Evolutionary conservation across 2,329 filamentous ascomycete species (phyloP), one percentile per base, ranked within the genome.

Genomic region (Macrophomina pseudophaseolina): DNA sequence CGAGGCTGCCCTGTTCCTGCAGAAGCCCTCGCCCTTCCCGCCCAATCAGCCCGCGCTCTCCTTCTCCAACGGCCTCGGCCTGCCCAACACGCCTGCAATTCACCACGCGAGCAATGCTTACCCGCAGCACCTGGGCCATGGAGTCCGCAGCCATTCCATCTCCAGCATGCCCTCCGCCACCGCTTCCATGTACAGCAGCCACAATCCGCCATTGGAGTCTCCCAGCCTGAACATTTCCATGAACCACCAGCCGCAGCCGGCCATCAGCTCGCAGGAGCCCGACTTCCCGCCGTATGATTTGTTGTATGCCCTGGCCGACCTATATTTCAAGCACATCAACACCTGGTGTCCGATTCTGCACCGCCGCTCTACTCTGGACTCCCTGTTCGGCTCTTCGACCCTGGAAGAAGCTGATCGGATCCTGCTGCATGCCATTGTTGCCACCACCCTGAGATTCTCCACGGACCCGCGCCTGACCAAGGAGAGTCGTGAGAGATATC

Each of bases 271-370:
- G 14, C 54, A 71, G 35, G 74, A 84, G 72, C 70, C 80, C 72
- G 72, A 88, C 64, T 82, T 88, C 1, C 87, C 87, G 2, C 85
- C 87, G 0, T 86, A 88, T 68, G 86, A 88, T 69, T 79, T 88
- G 12, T 74, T 88, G 3, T 88, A 88, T 68, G 85, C 83, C 2
- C 77, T 89, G 1, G 85, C 87, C 16, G 86, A 88, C 68, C 77
- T 88, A 7, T 89, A 87, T 75, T 88, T 89, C 78, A 87, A 87
- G 70, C 86, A 89, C 72, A 85, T 87, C 73, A 88, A 88, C 70
- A 86, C 86, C 0, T 89, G 87, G 87, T 97, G 93, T 75, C 93
- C 94, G 0, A 95, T 97, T 30, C 82, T 97, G n/a, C 92, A 97
- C 78, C 88, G 92, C 28, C 89, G 91, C 73, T 89, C 90, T 4